Evolutionary conservation across 2,329 filamentous ascomycete genomes (phyloP).

Genomic region (Knufia petricola): DNA sequence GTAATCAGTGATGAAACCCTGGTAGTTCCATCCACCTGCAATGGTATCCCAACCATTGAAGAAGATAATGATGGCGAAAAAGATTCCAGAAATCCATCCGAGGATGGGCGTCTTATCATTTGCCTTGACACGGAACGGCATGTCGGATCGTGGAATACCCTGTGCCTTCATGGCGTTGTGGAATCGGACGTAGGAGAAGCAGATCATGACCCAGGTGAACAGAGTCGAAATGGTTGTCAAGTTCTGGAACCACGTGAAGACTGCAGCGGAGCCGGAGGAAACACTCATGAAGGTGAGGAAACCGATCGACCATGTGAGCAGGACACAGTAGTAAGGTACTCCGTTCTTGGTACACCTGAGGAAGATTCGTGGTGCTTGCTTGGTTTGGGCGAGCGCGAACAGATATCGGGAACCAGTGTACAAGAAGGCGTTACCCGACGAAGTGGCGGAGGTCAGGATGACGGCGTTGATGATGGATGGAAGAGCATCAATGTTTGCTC

Average conservation of each 20-base stretch:
- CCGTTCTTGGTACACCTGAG: slow-evolving; percentile 50
- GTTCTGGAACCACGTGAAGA: slow-evolving; percentile 62
- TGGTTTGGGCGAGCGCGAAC: slow-evolving; percentile 38
- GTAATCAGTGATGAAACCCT: slow-evolving; percentile 44
- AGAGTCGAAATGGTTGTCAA: slow-evolving; percentile 39
- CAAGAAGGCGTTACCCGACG: slow-evolving; percentile 58
- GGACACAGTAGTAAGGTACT: slow-evolving; percentile 57
- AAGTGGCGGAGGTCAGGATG: slow-evolving; percentile 63
- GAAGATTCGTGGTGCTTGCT: slow-evolving; percentile 46
- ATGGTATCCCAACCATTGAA: slow-evolving; percentile 53
- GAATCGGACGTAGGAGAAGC: slow-evolving; percentile 61
- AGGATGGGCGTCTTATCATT: slow-evolving; percentile 45
- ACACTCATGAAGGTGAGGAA: slow-evolving; percentile 64
- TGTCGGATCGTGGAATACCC: slow-evolving; percentile 40
- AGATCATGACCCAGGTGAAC: slow-evolving; percentile 60
- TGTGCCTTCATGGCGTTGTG: slow-evolving; percentile 59
- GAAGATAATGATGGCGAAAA: slow-evolving; percentile 49
- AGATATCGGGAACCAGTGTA: slow-evolving; percentile 45
- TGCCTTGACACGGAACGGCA: not conserved
- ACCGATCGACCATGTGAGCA: slow-evolving; percentile 53
- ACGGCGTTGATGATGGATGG: slow-evolving; percentile 66
- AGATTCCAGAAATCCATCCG: slow-evolving; percentile 51
- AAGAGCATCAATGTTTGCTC: slow-evolving; percentile 50
- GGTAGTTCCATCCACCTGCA: slow-evolving; percentile 32
- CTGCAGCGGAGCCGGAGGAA: slow-evolving; percentile 51